Conservation (phyloP, 768 basidiomycete genomes). For the Fomitopsis serialis region DNA sequence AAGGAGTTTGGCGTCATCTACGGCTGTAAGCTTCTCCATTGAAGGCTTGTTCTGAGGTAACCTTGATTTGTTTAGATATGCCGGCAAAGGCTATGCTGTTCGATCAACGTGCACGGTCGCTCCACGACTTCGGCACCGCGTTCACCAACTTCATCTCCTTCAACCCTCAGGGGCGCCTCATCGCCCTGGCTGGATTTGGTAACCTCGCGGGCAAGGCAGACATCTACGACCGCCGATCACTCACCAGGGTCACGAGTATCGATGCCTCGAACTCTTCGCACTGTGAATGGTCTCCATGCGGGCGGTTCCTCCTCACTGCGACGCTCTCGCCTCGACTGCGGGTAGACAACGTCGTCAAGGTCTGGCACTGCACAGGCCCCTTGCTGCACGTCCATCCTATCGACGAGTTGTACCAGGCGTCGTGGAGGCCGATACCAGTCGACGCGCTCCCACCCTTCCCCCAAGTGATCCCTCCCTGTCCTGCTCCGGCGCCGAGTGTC, state of each 20-base stretch:
- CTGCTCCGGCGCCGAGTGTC: slow-evolving; percentile 58
- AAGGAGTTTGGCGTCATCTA: slow-evolving; percentile 97
- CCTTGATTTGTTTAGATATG: slow-evolving; percentile 57
- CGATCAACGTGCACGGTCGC: slow-evolving; percentile 79
- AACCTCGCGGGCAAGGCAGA: slow-evolving; percentile 95
- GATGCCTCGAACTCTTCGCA: slow-evolving; percentile 91
- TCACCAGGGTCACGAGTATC: slow-evolving; percentile 71
- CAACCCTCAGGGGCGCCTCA: slow-evolving; percentile 87
- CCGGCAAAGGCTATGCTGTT: slow-evolving; percentile 92
- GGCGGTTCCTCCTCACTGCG: slow-evolving; percentile 88
- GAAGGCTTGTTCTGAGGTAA: slow-evolving; percentile 1
- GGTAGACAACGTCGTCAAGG: slow-evolving; percentile 95
- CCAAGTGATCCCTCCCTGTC: slow-evolving; percentile 58
- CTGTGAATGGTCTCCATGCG: slow-evolving; percentile 95
- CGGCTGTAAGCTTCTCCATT: slow-evolving; percentile 67
- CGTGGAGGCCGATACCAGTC: slow-evolving; percentile 74
- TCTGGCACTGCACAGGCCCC: slow-evolving; percentile 89
- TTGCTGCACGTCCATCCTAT: slow-evolving; percentile 78
- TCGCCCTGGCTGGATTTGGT: slow-evolving; percentile 92
- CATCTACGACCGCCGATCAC: slow-evolving; percentile 82
- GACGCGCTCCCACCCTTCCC: slow-evolving; percentile 68
- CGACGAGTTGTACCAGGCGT: slow-evolving; percentile 87
- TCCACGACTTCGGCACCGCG: slow-evolving; percentile 87
- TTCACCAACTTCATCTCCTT: slow-evolving; percentile 92
- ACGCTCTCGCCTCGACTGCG: slow-evolving; percentile 93